phyloP scores from a whole-genome alignment of 768 basidiomycete species.

The Agrocybe chaxingu region DNA sequence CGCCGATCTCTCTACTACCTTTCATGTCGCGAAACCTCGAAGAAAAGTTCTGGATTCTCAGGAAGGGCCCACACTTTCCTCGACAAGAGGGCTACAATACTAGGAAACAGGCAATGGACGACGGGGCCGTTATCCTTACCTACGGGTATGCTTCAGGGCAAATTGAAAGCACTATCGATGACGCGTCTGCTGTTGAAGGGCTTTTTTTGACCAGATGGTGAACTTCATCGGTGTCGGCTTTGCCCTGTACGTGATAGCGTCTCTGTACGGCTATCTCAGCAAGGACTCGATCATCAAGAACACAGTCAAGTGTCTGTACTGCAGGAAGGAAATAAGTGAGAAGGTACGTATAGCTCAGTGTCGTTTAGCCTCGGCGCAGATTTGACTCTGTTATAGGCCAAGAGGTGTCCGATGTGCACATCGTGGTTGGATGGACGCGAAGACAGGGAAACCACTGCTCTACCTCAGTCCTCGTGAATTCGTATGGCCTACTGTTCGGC shows the following conservation, averaged over 20 bases:
- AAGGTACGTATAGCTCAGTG: conserved; percentile 26
- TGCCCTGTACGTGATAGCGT: conserved; percentile 34
- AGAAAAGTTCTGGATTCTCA: conserved; percentile 38
- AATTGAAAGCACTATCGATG: not conserved
- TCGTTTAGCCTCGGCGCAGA: not conserved
- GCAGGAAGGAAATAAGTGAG: conserved; percentile 38
- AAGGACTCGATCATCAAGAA: conserved; percentile 40
- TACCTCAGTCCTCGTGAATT: conserved; percentile 1
- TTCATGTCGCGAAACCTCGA: conserved; percentile 41
- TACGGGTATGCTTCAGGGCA: conserved; percentile 22
- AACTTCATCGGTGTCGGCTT: conserved; percentile 37
- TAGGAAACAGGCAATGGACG: conserved; percentile 36
- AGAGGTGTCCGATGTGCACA: conserved; percentile 38
- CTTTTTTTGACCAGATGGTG: conserved; percentile 34
- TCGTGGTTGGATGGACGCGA: conserved; percentile 42
- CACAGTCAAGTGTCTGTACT: conserved; percentile 37
- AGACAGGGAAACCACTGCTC: conserved; percentile 26
- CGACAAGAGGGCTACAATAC: conserved; percentile 35
- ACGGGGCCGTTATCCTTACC: conserved; percentile 41
- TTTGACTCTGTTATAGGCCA: conserved; percentile 21
- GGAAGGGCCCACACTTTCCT: conserved; percentile 27
- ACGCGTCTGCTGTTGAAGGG: conserved; percentile 16
- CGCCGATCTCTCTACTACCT: conserved; percentile 38
- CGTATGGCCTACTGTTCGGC: no score
- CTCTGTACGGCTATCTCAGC: conserved; percentile 31